These are phyloP conservation scores for Leptoxyphium fumago DNA, from an alignment of 2,329 filamentous ascomycete genomes.

Conservation along the genomic window DNA sequence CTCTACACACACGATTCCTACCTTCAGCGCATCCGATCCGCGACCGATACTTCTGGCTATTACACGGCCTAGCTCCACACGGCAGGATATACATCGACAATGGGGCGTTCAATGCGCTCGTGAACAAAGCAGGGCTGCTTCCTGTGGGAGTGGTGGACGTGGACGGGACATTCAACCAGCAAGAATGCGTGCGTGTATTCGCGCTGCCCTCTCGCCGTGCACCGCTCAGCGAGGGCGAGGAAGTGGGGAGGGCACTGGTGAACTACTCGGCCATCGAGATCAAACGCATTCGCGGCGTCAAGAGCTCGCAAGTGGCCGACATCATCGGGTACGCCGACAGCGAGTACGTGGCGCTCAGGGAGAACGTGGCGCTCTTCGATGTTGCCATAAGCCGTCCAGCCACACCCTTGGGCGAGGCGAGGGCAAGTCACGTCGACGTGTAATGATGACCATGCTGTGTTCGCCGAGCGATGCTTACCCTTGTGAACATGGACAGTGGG, in stretches of 20 bases:
- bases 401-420: conserved; percentile 7
- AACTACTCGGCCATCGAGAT: conserved; percentile 89
- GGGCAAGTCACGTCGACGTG: neutral
- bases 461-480: too few species aligned
- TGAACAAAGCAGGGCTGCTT: conserved; percentile 72
- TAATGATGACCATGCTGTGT: too few species aligned
- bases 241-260: conserved; percentile 78
- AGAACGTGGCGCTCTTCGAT: conserved; percentile 66
- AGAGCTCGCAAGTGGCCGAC: conserved; percentile 65
- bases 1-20: conserved; percentile 85
- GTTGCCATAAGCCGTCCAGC: conserved; percentile 16
- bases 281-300: conserved; percentile 63
- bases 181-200: conserved; percentile 78
- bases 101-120: conserved; percentile 69
- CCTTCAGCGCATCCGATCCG: conserved; percentile 72
- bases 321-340: conserved; percentile 84
- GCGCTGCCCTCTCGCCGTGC: conserved; percentile 51
- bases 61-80: conserved; percentile 80
- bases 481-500: too few species aligned
- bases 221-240: conserved; percentile 26
- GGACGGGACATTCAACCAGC: conserved; percentile 74
- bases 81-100: conserved; percentile 85
- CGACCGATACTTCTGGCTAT: conserved; percentile 92
- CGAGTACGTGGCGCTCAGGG: conserved; percentile 79
- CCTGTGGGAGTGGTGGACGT: conserved; percentile 85